Evolutionary conservation across 2,329 filamentous ascomycete genomes (phyloP), one percentile per base, ranked within the genome.

Genomic region (Coniochaeta pulveracea): DNA sequence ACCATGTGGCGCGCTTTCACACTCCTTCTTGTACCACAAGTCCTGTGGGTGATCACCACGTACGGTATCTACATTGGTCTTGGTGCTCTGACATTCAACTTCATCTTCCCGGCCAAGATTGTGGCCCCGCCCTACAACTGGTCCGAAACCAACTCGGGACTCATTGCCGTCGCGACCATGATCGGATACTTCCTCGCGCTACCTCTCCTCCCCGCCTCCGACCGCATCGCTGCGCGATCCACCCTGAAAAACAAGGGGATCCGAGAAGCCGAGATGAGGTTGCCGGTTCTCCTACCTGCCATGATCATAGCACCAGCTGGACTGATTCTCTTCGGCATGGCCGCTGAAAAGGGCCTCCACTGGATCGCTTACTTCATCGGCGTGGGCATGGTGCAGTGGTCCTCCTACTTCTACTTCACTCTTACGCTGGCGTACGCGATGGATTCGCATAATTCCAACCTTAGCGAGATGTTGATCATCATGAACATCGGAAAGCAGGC

Each of bases 361-460:
- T 59, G 55, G 55, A 47, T 56, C 27, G 46, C 51, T 3, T 69
- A 63, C 44, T 66, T 68, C 34, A 49, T 56, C 9, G 64, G 63
- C 4, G 55, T 61, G 5, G 58, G 51, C 6, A 58, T 68, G 54
- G 49, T 50, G 11, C 58, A 61, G 23, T 67, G 60, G 45, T 54
- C 54, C 24, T 53, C 56, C 4, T 69, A 66, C 44, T 68, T 68
- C 43, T 69, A 58, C 43, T 69, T 68, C 46, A 61, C 59, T 8
- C 70, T 73, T 43, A 68, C 66, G 5, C 55, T 75, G 4, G 69
- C 69, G 1, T 74, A 75, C 38, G 66, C 69, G 0, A 65, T 74
- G 15, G 69, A 74, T 42, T 64, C 60, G 18, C 70, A 73, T 45
- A 64, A 63, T 12, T 57, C 61, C 11, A 68, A 72, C 37, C 66